Percentiles rank a stretch among this genome's conserved stretches.
Evolutionary conservation across 179 eudicot genomes (phyloP).

Genomic region (Actinidia polygama): DNA sequence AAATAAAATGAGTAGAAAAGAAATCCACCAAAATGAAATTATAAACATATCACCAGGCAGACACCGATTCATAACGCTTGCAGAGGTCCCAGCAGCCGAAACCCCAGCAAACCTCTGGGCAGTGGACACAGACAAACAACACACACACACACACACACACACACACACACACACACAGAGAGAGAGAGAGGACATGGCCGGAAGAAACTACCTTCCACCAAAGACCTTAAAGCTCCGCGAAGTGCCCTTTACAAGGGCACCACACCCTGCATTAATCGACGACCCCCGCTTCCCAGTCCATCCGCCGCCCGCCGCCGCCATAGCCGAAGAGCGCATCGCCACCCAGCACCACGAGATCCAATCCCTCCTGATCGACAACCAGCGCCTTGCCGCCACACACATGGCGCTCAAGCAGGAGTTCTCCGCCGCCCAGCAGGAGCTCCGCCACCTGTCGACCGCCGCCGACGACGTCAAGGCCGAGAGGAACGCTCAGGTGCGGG

Average conservation of each 20-base stretch:
- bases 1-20: too few species aligned
- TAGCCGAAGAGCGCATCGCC: slow-evolving; percentile 39
- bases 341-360: slow-evolving; percentile 61
- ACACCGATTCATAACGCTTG: too few species aligned
- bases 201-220: slow-evolving; percentile 32
- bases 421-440: slow-evolving; percentile 51
- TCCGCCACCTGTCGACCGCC: slow-evolving; percentile 48
- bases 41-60: too few species aligned
- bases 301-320: slow-evolving; percentile 25
- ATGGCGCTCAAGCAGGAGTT: slow-evolving; percentile 75
- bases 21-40: too few species aligned
- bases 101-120: too few species aligned
- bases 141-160: too few species aligned
- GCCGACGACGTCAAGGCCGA: slow-evolving; percentile 53
- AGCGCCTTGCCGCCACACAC: slow-evolving; percentile 64
- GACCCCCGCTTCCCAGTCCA: slow-evolving; percentile 29
- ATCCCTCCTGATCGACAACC: slow-evolving; percentile 61
- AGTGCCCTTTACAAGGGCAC: slow-evolving; percentile 16
- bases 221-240: slow-evolving; percentile 27
- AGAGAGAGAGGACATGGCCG: slow-evolving; percentile 26
- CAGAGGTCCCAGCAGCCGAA: too few species aligned
- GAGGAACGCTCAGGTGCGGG: slow-evolving; percentile 56
- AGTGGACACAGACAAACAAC: too few species aligned
- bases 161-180: too few species aligned
- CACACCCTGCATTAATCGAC: slow-evolving; percentile 26